Evolutionary conservation across 768 basidiomycete genomes (phyloP).

Genomic region (Phanerochaete carnosa): DNA sequence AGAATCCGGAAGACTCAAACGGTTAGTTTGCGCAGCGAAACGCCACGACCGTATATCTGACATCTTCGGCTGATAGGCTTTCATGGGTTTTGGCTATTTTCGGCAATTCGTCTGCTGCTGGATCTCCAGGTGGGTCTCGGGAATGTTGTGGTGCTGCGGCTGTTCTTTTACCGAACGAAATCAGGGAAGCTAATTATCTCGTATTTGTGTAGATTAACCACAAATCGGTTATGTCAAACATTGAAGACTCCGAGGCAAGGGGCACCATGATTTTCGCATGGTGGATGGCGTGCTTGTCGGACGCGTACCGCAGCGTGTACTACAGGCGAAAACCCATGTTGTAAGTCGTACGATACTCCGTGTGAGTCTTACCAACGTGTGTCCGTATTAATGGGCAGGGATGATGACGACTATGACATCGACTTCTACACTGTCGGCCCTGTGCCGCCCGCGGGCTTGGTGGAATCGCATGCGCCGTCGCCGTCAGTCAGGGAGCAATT

Average conservation of each 20-base stretch:
- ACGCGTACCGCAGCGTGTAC: constrained; percentile 81
- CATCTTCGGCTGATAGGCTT: constrained; percentile 49
- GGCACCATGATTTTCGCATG: constrained; percentile 89
- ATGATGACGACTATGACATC: constrained; percentile 88
- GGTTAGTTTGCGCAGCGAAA: constrained; percentile 40
- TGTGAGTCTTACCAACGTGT: neutral
- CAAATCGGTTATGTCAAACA: constrained; percentile 71
- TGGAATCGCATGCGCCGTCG: constrained; percentile 30
- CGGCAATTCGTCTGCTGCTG: constrained; percentile 73
- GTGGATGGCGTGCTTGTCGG: constrained; percentile 89
- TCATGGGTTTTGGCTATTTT: constrained; percentile 81
- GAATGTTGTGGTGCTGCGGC: neutral
- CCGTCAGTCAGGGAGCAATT: constrained; percentile 76
- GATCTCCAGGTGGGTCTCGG: constrained; percentile 59
- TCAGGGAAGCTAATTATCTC: neutral
- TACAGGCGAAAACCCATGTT: constrained; percentile 83
- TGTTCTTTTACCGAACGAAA: neutral
- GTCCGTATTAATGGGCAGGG: constrained; percentile 30
- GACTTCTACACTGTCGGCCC: constrained; percentile 82
- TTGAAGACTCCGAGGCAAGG: constrained; percentile 70
- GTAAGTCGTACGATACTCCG: constrained; percentile 30
- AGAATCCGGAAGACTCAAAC: constrained; percentile 72
- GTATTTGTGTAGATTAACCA: constrained; percentile 66
- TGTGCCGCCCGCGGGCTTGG: constrained; percentile 31
- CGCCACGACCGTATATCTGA: neutral